Base-by-base conservation (phyloP, 371 early-diverging fungal genomes). In the Saksenaea oblongispora region DNA sequence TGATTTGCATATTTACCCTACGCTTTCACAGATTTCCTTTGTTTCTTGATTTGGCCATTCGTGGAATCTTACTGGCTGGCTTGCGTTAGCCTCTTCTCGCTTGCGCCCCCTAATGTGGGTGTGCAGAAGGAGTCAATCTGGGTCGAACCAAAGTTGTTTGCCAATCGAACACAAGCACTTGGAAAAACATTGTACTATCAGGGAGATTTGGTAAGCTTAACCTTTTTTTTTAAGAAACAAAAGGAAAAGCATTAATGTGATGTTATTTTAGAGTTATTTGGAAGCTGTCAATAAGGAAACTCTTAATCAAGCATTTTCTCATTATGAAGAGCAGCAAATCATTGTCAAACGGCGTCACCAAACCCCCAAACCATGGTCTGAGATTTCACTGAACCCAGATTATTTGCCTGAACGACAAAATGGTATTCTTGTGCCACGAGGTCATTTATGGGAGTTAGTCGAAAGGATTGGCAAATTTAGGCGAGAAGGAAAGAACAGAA, bases 211-310 rank as follows among this genome's bases (percentile, higher is more conserved):
- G 61, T 65, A 59, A 55, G 22, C 1, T 22, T 39, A 31, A 31
- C 18, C 10, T 24, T 18, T 24, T 15, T 14, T 5, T 57, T 22
- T 57, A 24, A n/a, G 17, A 57, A 11, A 31, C 18, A 17, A 13
- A 13, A 55, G 17, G 13, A 17, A 15, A 15, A n/a, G 13, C 13
- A 34, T 27, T n/a, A 4, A 31, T 17, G 37, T 0, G 18, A 8
- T 34, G 34, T 15, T 47, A 11, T n/a, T 54, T 22, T 39, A 73
- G 75, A 79, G 77, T 26, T 93, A 92, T 72, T 82, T 94, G 62
- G 95, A 94, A 67, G 89, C 95, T 7, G 85, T 91, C 58, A 94
- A 93, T 72, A 92, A 91, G 71, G 95, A 94, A 65, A 94, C 93
- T 0, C 58, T 94, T 51, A 89, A 85, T 66, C 92, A 91, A 66